phyloP scores from a whole-genome alignment of 177 flowering plant genomes.

The Vitis hybrid region DNA sequence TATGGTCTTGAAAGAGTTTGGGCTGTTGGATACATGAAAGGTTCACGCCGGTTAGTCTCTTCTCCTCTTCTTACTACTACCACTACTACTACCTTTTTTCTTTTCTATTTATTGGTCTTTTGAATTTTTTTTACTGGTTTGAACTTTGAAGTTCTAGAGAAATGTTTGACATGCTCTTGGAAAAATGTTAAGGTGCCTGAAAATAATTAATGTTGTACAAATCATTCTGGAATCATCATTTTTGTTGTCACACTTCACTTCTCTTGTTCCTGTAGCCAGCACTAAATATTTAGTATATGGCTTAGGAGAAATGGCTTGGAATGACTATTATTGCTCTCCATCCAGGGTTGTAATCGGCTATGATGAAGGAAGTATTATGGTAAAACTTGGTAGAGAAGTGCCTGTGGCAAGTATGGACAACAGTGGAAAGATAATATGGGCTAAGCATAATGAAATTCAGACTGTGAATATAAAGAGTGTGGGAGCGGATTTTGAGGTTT shows the following conservation, averaged over 20 bases:
- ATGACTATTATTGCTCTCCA: not conserved
- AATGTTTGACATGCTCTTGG: not conserved
- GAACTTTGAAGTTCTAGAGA: not conserved
- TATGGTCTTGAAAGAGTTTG: slow-evolving; percentile 98
- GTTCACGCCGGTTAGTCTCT: slow-evolving; percentile 70
- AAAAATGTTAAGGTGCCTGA: not conserved
- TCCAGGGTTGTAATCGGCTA: slow-evolving; percentile 91
- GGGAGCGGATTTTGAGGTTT: slow-evolving; percentile 88
- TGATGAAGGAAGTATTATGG: slow-evolving; percentile 97
- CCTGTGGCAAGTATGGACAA: slow-evolving; percentile 97
- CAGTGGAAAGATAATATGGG: slow-evolving; percentile 93
- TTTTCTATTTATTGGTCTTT: not conserved
- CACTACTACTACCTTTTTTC: not conserved
- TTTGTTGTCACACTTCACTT: not conserved
- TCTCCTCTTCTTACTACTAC: not conserved
- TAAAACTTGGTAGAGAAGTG: slow-evolving; percentile 87
- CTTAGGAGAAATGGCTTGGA: not conserved
- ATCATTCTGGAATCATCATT: not conserved
- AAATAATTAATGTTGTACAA: not conserved
- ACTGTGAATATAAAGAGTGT: slow-evolving; percentile 91
- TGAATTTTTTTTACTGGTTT: not conserved
- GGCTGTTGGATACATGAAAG: slow-evolving; percentile 86
- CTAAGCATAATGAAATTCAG: slow-evolving; percentile 94
- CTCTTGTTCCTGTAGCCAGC: not conserved
- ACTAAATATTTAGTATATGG: not conserved